These are phyloP conservation scores for Neltuma alba DNA, from an alignment of 306 rosid genomes.

Conservation along the genomic window DNA sequence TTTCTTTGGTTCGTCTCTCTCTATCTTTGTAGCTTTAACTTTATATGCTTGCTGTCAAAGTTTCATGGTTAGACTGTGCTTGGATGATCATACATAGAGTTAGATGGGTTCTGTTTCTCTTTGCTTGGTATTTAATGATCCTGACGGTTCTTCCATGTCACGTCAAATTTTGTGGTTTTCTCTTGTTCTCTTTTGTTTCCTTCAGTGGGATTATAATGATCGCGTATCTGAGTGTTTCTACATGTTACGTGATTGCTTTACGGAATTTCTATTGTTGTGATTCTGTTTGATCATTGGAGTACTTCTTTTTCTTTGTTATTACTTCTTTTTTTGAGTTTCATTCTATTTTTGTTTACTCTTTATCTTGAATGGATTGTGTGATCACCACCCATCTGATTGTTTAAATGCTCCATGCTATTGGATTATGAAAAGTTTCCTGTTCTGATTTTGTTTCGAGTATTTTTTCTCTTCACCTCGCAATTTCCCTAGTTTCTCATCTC, in stretches of 20 bases:
- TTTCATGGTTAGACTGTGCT: constrained; percentile 7
- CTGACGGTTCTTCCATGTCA: neutral
- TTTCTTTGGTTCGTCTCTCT: neutral
- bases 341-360: neutral
- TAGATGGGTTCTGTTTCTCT: constrained; percentile 5
- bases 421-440: neutral
- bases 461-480: neutral
- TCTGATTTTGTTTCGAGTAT: neutral
- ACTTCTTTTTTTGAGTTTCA: neutral
- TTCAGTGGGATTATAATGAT: constrained; percentile 20
- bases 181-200: neutral
- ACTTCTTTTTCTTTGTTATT: neutral
- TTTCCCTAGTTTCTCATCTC: neutral
- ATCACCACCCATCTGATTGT: neutral
- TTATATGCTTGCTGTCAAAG: neutral
- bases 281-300: constrained; percentile 6
- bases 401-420: neutral
- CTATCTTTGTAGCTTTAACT: neutral
- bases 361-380: neutral
- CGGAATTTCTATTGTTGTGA: neutral
- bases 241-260: neutral
- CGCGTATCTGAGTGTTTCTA: neutral
- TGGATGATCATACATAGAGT: constrained; percentile 23
- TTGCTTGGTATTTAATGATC: constrained; percentile 7
- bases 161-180: constrained; percentile 24